Base-by-base conservation (phyloP, 2,329 filamentous ascomycete species). In the Monosporascus ibericus region DNA sequence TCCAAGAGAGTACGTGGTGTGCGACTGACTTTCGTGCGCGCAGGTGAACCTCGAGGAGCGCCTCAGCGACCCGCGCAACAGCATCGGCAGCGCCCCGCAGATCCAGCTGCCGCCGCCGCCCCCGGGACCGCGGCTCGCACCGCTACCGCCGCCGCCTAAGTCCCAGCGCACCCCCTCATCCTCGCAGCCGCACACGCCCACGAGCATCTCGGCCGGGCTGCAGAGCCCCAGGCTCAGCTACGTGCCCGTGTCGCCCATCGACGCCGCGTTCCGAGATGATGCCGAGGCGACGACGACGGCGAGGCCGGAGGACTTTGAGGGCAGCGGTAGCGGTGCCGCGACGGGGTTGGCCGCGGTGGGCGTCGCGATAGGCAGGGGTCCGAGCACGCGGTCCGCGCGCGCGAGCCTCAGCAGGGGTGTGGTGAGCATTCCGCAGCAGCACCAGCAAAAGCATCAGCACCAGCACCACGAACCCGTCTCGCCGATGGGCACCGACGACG, bases 191-290 rank as follows among this genome's bases (percentile, higher is more conserved):
- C 37, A n/a, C 50, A 49, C 11, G 30, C 57, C 53, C 22, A 48
- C 46, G 17, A 52, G 52, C 22, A 55, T 49, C 47, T 48, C 51
- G 17, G 40, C 49, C 14, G 51, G 49, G 38, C 30, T 62, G 14
- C 57, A 60, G 49, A 63, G 58, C 48, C 63, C 62, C 6, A 59
- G 60, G 7, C 47, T 62, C 14, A 60, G 51, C 49, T 55, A 53
- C 47, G 55, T 62, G 22, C 63, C 63, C 6, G 55, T 62, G n/a
- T 60, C 63, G 39, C 58, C 60, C 5, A 60, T 66, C 40, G 60
- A 64, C 15, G 55, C 51, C 27, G 59, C 56, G 25, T 61, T 65
- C 36, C 52, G 51, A 14, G 52, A 50, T 14, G 57, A 57, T 9
- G 53, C 52, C 1, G 50, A 44, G 8, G 44, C 40, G 48, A 38